A percentile compares a stretch with the other conserved stretches of the same genome.
Evolutionary conservation across 305 asterid species (phyloP).

Genomic region (Fraxinus latifolia): DNA sequence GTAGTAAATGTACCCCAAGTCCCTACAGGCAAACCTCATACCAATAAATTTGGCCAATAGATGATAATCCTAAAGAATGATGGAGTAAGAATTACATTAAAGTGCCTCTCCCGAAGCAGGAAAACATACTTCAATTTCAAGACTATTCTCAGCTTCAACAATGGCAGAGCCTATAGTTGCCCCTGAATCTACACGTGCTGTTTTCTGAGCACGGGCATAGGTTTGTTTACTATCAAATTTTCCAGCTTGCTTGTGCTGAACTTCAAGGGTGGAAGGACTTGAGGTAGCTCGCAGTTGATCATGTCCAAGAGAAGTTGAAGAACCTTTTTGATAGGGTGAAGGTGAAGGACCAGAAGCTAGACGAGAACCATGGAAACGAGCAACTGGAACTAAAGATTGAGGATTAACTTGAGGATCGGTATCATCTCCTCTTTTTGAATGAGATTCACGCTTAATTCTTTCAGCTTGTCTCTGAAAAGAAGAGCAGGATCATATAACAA

Average conservation of each 20-base stretch:
- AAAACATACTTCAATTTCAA: conserved; percentile 71
- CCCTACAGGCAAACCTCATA: conserved; percentile 20
- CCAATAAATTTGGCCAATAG: conserved; percentile 10
- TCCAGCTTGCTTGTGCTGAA: conserved; percentile 23
- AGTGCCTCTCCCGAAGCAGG: conserved; percentile 37
- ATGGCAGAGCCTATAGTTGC: conserved; percentile 90
- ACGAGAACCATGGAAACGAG: conserved; percentile 86
- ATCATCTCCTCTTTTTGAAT: conserved; percentile 84
- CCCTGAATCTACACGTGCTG: conserved; percentile 59
- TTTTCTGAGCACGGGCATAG: conserved; percentile 47
- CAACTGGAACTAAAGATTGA: conserved; percentile 75
- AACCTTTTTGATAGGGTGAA: conserved; percentile 64
- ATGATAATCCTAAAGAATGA: conserved; percentile 19
- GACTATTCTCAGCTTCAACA: conserved; percentile 81
- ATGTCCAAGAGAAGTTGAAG: conserved; percentile 33
- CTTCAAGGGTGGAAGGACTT: conserved; percentile 18
- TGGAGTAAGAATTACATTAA: conserved; percentile 31
- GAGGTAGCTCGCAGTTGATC: conserved; percentile 52
- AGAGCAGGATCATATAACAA: conserved; percentile 17
- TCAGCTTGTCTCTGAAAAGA: conserved; percentile 79
- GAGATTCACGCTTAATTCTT: conserved; percentile 79
- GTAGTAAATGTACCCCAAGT: conserved; percentile 11
- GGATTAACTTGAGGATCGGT: conserved; percentile 67
- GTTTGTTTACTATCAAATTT: conserved; percentile 31
- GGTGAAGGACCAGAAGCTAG: conserved; percentile 89